Percentiles rank a stretch among this genome's conserved stretches.
These are phyloP conservation scores for Scheffersomyces amazonensis DNA, from an alignment of 805 yeast genomes.

Conservation along the genomic window DNA sequence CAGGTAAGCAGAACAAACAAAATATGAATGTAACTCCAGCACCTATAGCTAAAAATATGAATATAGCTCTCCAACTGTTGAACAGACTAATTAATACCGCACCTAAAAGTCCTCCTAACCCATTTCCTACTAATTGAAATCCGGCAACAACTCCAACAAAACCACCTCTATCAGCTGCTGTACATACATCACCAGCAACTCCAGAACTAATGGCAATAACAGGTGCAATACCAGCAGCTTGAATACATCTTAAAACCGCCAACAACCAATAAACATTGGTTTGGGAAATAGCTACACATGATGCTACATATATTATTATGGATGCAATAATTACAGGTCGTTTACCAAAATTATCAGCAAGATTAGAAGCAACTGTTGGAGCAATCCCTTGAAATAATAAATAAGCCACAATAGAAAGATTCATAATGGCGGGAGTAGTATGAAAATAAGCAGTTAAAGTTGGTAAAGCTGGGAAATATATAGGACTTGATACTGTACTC, in stretches of 20 bases:
- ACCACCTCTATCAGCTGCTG: slow-evolving; percentile 65
- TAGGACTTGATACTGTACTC: slow-evolving; percentile 72
- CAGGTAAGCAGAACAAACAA: slow-evolving; percentile 51
- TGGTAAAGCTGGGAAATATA: slow-evolving; percentile 76
- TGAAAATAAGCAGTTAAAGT: slow-evolving; percentile 52
- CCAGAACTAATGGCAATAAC: slow-evolving; percentile 70
- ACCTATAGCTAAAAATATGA: slow-evolving; percentile 70
- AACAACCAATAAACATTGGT: slow-evolving; percentile 57
- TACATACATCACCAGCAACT: slow-evolving; percentile 69
- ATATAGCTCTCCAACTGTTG: slow-evolving; percentile 67
- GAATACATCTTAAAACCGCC: slow-evolving; percentile 68
- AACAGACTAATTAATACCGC: slow-evolving; percentile 39
- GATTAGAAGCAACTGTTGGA: slow-evolving; percentile 65
- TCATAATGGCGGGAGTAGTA: slow-evolving; percentile 55
- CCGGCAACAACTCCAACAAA: slow-evolving; percentile 67
- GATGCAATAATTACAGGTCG: slow-evolving; percentile 63
- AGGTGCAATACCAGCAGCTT: slow-evolving; percentile 76
- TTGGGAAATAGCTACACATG: slow-evolving; percentile 66
- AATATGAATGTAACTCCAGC: slow-evolving; percentile 42
- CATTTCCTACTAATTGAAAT: slow-evolving; percentile 66
- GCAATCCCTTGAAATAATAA: slow-evolving; percentile 72
- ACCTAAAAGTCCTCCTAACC: slow-evolving; percentile 70
- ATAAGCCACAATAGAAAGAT: slow-evolving; percentile 74
- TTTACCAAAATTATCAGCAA: slow-evolving; percentile 73
- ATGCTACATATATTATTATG: slow-evolving; percentile 51